These are phyloP conservation scores for Leersia perrieri DNA, from an alignment of 176 grass and related monocot species.

Conservation along the genomic window DNA sequence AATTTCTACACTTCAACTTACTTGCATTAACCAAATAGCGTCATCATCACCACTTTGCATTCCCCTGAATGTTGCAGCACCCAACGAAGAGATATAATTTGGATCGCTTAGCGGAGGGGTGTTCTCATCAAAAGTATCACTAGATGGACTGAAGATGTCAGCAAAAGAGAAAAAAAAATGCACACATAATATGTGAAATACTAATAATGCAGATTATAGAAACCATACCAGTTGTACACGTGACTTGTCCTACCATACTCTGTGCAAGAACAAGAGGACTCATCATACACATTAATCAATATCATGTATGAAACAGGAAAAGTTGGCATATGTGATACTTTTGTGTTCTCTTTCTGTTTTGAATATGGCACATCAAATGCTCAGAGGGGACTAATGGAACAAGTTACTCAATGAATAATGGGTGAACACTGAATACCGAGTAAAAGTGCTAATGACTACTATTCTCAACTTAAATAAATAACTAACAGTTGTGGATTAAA, in stretches of 20 bases:
- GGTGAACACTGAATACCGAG: neutral
- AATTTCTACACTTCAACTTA: conserved; percentile 32
- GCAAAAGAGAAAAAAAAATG: conserved; percentile 10
- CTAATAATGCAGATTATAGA: neutral
- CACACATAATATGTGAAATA: neutral
- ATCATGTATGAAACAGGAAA: no score
- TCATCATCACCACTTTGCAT: conserved; percentile 76
- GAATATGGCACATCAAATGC: neutral
- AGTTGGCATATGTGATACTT: neutral
- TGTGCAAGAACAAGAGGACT: conserved; percentile 32
- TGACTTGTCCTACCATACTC: conserved; percentile 82
- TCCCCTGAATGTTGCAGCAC: conserved; percentile 79
- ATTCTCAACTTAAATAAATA: neutral
- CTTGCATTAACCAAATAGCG: conserved; percentile 94
- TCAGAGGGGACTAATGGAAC: neutral
- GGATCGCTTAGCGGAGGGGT: conserved; percentile 74
- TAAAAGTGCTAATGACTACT: neutral
- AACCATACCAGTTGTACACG: conserved; percentile 78
- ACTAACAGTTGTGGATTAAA: neutral
- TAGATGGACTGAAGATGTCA: conserved; percentile 33
- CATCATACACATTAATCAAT: conserved; percentile 24
- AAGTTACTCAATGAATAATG: neutral
- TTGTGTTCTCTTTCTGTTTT: neutral
- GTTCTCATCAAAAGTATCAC: conserved; percentile 96
- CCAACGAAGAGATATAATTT: conserved; percentile 81